A percentile compares a stretch with the other conserved stretches of the same genome.
Conservation (phyloP, 345 rosid species). For the Punica granatum region DNA sequence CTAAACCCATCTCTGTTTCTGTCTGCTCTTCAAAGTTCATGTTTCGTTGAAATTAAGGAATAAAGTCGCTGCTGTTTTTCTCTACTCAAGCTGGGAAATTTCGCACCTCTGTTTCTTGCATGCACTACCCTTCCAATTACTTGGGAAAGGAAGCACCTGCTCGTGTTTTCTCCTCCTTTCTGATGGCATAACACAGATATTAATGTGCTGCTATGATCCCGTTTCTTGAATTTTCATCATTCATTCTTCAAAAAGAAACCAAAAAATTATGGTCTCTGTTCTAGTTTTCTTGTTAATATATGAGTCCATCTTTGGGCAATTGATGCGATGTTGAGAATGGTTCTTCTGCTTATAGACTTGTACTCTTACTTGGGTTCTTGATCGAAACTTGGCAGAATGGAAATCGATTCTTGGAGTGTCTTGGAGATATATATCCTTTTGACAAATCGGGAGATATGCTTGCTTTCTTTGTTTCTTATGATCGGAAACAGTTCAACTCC, state of each 20-base stretch:
- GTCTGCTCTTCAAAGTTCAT: too few relatives aligned
- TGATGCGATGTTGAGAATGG: too few relatives aligned
- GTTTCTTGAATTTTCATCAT: too few relatives aligned
- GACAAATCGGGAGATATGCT: not conserved
- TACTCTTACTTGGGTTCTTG: not conserved
- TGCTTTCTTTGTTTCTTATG: not conserved
- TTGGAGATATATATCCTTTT: slow-evolving; percentile 53
- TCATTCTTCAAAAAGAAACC: too few relatives aligned
- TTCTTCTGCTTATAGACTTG: not conserved
- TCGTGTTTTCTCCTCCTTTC: not conserved
- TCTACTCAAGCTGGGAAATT: not conserved
- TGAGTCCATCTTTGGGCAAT: too few relatives aligned
- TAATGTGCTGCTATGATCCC: too few relatives aligned
- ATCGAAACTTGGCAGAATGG: slow-evolving; percentile 33
- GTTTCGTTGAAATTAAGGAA: too few relatives aligned
- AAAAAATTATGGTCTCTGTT: too few relatives aligned
- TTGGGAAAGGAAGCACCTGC: not conserved
- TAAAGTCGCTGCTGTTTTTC: not conserved
- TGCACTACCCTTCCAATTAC: not conserved
- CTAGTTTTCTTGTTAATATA: too few relatives aligned
- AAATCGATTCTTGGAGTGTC: slow-evolving; percentile 36
- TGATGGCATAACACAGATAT: too few relatives aligned
- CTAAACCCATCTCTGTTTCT: not conserved
- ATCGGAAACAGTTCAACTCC: not conserved
- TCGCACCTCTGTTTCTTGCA: too few relatives aligned